These are phyloP conservation scores for Lactifluus subvellereus DNA, from an alignment of 768 basidiomycete genomes.

Conservation along the genomic window DNA sequence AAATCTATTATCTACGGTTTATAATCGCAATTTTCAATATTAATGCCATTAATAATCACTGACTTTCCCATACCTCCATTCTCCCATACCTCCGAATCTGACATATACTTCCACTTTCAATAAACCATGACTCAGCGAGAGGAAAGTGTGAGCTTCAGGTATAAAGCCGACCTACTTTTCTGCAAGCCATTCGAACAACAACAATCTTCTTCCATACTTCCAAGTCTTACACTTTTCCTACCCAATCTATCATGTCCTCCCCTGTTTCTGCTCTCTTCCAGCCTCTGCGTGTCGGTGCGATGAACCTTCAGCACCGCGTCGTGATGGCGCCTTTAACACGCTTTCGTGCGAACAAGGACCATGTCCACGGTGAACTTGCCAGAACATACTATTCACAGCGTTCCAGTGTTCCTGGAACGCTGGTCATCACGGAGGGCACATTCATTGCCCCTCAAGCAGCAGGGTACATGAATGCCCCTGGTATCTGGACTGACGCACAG, in stretches of 20 bases:
- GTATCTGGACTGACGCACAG: conserved; percentile 61
- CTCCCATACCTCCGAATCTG: too few species aligned
- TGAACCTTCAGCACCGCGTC: conserved; percentile 43
- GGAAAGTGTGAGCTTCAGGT: not conserved
- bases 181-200: too few species aligned
- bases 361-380: conserved; percentile 36
- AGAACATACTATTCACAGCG: conserved; percentile 47
- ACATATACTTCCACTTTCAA: too few species aligned
- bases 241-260: not conserved
- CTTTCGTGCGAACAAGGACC: conserved; percentile 32
- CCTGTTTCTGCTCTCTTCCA: conserved; percentile 36
- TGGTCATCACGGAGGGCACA: conserved; percentile 55
- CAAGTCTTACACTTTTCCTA: too few species aligned
- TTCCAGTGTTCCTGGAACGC: conserved; percentile 41
- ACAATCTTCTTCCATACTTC: too few species aligned
- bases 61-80: too few species aligned
- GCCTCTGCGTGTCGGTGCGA: conserved; percentile 40
- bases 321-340: conserved; percentile 53
- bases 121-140: too few species aligned
- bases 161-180: not conserved
- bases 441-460: conserved; percentile 46
- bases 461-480: conserved; percentile 48
- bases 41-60: too few species aligned
- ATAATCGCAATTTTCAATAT: too few species aligned
- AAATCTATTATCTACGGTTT: too few species aligned